These are phyloP conservation scores for Cucumis hystrix DNA, from an alignment of 306 rosid species.

Conservation along the genomic window DNA sequence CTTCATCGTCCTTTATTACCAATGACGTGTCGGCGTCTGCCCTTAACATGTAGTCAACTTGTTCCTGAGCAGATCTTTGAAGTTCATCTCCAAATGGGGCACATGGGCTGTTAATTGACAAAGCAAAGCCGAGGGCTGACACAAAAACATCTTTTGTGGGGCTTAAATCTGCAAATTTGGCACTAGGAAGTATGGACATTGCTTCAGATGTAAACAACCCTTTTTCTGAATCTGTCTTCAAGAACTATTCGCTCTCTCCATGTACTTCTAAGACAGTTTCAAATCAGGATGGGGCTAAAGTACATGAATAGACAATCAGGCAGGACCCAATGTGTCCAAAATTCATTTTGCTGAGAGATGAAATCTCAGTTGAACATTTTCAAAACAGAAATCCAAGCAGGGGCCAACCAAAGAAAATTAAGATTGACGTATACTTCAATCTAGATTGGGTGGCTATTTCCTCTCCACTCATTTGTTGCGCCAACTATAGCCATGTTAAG, in stretches of 20 bases:
- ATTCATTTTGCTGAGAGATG: neutral
- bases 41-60: conserved; percentile 81
- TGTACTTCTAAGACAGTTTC: neutral
- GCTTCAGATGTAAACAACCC: neutral
- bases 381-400: neutral
- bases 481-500: neutral
- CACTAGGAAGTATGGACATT: conserved; percentile 11
- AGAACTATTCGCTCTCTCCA: neutral
- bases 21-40: conserved; percentile 45
- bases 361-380: neutral
- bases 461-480: neutral
- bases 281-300: neutral
- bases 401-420: neutral
- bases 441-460: neutral
- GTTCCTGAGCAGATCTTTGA: conserved; percentile 81
- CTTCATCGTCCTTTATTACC: conserved; percentile 55
- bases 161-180: conserved; percentile 28
- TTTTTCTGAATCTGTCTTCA: neutral
- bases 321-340: neutral
- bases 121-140: conserved; percentile 70
- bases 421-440: too few relatives aligned
- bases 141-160: conserved; percentile 65
- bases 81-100: conserved; percentile 74
- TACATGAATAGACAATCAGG: neutral
- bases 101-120: conserved; percentile 52